A percentile compares a stretch with the other conserved stretches of the same genome.
Conservation (phyloP, 352 stramenopile species). For the Phytophthora podocarpi region DNA sequence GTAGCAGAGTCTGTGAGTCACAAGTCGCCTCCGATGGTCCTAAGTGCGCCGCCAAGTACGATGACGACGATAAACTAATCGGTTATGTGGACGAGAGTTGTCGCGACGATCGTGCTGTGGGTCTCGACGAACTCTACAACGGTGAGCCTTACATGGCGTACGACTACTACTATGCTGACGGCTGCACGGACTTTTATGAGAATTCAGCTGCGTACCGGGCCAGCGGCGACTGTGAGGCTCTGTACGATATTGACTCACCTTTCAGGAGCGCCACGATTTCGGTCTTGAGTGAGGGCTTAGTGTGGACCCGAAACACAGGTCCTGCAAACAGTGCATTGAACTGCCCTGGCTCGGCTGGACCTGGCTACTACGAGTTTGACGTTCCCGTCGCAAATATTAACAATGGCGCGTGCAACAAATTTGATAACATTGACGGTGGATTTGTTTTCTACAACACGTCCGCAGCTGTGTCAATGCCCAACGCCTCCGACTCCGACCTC, state of each 20-base stretch:
- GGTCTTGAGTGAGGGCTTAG: neutral
- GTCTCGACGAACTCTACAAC: conserved; percentile 4
- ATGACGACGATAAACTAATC: neutral
- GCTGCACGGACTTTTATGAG: neutral
- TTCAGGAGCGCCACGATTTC: conserved; percentile 5
- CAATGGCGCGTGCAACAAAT: too few relatives aligned
- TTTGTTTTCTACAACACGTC: conserved; percentile 9
- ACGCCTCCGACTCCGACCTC: too few relatives aligned
- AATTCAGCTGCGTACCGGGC: conserved; percentile 4
- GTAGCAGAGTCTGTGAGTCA: neutral
- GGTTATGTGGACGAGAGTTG: conserved; percentile 9
- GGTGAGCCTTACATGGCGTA: conserved; percentile 9
- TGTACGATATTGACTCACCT: neutral
- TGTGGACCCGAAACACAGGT: neutral
- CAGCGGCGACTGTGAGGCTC: neutral
- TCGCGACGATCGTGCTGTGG: neutral
- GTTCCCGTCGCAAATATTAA: neutral
- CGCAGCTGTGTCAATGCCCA: neutral
- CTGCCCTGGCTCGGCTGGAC: neutral
- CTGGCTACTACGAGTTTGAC: conserved; percentile 7
- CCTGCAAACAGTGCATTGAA: neutral
- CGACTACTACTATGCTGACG: conserved; percentile 1
- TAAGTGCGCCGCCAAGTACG: neutral
- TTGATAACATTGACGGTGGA: conserved; percentile 2
- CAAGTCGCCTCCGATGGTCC: neutral